Evolutionary conservation across 192 early-diverging fungal genomes (phyloP).

Genomic region (Coemansia sp.): DNA sequence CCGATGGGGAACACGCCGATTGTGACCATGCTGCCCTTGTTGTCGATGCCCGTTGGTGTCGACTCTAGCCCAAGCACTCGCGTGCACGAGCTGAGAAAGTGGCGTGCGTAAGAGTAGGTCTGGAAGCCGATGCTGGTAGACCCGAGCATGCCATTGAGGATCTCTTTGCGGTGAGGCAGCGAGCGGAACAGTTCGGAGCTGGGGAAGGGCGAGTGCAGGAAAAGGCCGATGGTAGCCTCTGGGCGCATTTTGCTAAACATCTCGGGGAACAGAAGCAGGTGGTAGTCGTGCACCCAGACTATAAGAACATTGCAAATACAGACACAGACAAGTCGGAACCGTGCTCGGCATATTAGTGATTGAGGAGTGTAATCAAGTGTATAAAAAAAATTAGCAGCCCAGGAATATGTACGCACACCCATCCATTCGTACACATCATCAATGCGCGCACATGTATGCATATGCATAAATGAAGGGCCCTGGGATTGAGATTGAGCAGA

Average conservation of each 20-base stretch:
- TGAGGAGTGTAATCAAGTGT: too few species aligned
- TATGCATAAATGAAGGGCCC: too few species aligned
- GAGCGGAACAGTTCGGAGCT: slow-evolving; percentile 92
- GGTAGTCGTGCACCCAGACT: slow-evolving; percentile 94
- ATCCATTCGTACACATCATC: too few species aligned
- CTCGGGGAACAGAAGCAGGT: slow-evolving; percentile 84
- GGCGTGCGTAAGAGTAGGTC: slow-evolving; percentile 92
- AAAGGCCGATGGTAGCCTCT: slow-evolving; percentile 84
- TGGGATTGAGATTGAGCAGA: too few species aligned
- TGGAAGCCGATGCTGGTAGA: slow-evolving; percentile 95
- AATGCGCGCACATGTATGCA: too few species aligned
- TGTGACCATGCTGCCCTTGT: slow-evolving; percentile 67
- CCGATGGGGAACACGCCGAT: slow-evolving; percentile 96
- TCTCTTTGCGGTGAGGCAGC: slow-evolving; percentile 75
- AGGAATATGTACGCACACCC: too few species aligned
- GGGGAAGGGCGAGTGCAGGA: slow-evolving; percentile 95
- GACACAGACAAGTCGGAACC: background rate
- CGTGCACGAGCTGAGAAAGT: slow-evolving; percentile 91
- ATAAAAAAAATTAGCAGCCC: too few species aligned
- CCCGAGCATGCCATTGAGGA: slow-evolving; percentile 84
- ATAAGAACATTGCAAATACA: background rate
- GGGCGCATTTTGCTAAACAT: slow-evolving; percentile 79
- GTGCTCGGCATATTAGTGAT: too few species aligned
- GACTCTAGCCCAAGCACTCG: slow-evolving; percentile 92
- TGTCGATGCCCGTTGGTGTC: slow-evolving; percentile 84